Conservation (phyloP, 2,329 filamentous ascomycete species). For the Xylaria sp. region DNA sequence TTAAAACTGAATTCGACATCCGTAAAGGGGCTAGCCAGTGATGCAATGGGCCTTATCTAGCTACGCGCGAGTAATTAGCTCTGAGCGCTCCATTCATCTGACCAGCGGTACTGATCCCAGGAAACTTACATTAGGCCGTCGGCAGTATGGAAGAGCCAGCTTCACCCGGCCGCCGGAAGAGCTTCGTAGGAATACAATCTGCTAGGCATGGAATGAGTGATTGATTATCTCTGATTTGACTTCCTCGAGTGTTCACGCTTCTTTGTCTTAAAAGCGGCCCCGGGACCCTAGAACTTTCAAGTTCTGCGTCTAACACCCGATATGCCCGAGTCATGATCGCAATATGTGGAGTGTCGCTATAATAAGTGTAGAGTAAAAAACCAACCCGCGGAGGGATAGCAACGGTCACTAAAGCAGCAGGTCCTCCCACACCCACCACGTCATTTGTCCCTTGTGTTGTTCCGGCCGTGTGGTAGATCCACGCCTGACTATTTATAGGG, state of each 20-base stretch:
- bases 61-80: slow-evolving; percentile 2
- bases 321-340: slow-evolving; percentile 25
- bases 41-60: not conserved
- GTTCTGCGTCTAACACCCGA: not conserved
- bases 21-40: slow-evolving; percentile 6
- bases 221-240: not conserved
- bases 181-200: not conserved
- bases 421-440: not conserved
- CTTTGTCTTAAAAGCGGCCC: not conserved
- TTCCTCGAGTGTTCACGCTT: not conserved
- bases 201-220: not conserved
- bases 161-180: not conserved
- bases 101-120: no score
- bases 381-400: not conserved
- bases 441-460: not conserved
- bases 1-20: not conserved
- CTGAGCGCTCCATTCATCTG: not conserved
- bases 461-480: not conserved
- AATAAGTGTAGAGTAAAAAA: slow-evolving; percentile 3
- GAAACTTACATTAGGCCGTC: not conserved
- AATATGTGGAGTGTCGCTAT: slow-evolving; percentile 3
- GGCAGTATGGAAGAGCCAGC: not conserved
- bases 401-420: not conserved
- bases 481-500: slow-evolving; percentile 17
- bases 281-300: not conserved